Base-by-base conservation (phyloP, 768 basidiomycete species). In the Kwoniella shandongensis region DNA sequence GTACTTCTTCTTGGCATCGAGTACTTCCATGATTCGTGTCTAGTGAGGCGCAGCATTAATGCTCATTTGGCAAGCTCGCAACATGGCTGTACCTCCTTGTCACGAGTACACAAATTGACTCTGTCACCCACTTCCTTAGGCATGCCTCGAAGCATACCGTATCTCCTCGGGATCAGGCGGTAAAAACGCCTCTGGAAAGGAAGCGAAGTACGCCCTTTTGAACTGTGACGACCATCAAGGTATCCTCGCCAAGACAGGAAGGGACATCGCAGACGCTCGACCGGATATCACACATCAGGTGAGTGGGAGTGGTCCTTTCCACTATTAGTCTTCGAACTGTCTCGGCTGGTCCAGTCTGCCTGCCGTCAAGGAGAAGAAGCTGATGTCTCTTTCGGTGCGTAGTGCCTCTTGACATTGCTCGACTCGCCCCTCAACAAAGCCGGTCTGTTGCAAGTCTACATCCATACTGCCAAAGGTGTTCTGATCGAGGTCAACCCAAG, bases 201-300 rank as follows among this genome's bases (percentile, higher is more conserved):
- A 94, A 57, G 91, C 89, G 57, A 97, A 97, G 78, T 98, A 97
- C 78, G 92, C 92, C 8, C 79, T 99, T 57, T 78, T 99, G 65
- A 99, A 99, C 78, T 98, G 96, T 77, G 96, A 98, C 75, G 96
- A 98, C 66, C 96, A 97, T 78, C 96, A 99, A 76, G 94, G 94
- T 53, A 96, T 99, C 66, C 81, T 99, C 61, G 94, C 96, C 4
- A 98, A 96, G 78, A 96, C 91, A 0, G 91, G 92, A 15, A 83
- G 94, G 73, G 96, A 99, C 78, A 98, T 98, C 60, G 96, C 96
- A 15, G 93, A 98, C 78, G 96, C 96, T n/a, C 81, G 96, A 63
- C 96, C 96, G 1, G 96, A 98, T 78, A 98, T 98, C 70, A 98
- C 96, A 0, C 96, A 99, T 75, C 96, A 97, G 84, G 92, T 91